Base-by-base conservation (phyloP, 768 basidiomycete species). In the Amanita pallidorosea region DNA sequence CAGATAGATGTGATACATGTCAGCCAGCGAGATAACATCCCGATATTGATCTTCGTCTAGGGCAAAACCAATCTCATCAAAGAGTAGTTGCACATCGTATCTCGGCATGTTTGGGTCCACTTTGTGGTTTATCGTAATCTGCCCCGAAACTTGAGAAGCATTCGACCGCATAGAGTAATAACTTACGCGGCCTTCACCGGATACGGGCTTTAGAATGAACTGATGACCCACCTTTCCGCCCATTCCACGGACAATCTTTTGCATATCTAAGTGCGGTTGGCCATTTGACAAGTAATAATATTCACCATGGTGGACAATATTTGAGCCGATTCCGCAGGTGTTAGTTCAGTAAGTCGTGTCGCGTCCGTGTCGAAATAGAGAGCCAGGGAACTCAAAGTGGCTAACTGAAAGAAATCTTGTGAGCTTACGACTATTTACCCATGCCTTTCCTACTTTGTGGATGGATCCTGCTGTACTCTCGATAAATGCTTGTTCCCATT, bases 301-400 rank as follows among this genome's bases (percentile, higher is more conserved):
- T 64, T 57, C 53, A 88, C 90, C 76, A 91, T 81, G 9, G 79
- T 74, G 41, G 76, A 79, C 61, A 97, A 90, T 54, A 75, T 81
- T 53, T 78, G 70, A 48, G 88, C 73, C 13, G 83, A 82, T 53
- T 90, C 83, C n/a, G 65, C 62, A 15, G 74, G 71, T 44, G 78
- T 69, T 17, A 81, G 71, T 42, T 81, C 87, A 33, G 83, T 79
- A 68, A 98, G 79, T 57, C 83, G 89, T 15, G 71, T 67, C 3
- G 88, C 79, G 62, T 99, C 94, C 0, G 96, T 97, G 63, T 99
- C 89, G 58, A 97, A 97, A 64, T 99, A 99, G 2, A 93, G 66
- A 1, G 93, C 87, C 47, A 99, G 71, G 4, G 88, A 95, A 63
- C 85, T 75, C 34, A 99, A 68, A 54, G 83, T 86, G 22, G 89